Percentiles rank a stretch among this genome's conserved stretches.
Evolutionary conservation across 495 filamentous ascomycete genomes (phyloP).

Genomic region (Aspergillus sclerotioniger): DNA sequence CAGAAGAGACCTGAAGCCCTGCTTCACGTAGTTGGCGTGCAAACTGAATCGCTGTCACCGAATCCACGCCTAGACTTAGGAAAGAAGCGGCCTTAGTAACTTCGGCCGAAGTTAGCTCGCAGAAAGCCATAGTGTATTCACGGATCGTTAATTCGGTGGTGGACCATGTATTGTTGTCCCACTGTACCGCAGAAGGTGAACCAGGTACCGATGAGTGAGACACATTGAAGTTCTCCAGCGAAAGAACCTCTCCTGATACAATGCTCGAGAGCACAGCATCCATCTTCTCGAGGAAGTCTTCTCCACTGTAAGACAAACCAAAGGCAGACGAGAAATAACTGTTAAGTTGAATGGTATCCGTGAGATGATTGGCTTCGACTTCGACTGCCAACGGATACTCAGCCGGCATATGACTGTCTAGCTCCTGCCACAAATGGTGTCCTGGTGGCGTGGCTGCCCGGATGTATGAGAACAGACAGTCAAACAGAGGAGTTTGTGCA

Average conservation of each 20-base stretch:
- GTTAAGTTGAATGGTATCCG: slow-evolving; percentile 20
- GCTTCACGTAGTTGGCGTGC: slow-evolving; percentile 25
- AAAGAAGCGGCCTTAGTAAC: slow-evolving; percentile 33
- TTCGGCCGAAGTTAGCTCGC: slow-evolving; percentile 12
- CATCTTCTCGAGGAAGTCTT: slow-evolving; percentile 31
- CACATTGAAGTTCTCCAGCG: slow-evolving; percentile 23
- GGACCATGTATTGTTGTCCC: slow-evolving; percentile 27
- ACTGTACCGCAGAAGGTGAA: slow-evolving; percentile 4
- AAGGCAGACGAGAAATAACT: slow-evolving; percentile 26
- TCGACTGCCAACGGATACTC: slow-evolving; percentile 37
- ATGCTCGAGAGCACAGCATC: slow-evolving; percentile 30
- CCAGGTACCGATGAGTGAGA: slow-evolving; percentile 5
- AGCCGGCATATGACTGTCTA: slow-evolving; percentile 33
- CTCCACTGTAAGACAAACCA: slow-evolving; percentile 17
- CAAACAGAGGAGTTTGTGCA: slow-evolving; percentile 41
- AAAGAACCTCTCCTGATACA: slow-evolving; percentile 23
- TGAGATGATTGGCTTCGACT: slow-evolving; percentile 24
- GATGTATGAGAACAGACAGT: slow-evolving; percentile 40
- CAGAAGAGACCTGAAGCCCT: slow-evolving; percentile 28
- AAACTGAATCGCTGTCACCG: slow-evolving; percentile 36
- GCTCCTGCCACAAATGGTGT: slow-evolving; percentile 27
- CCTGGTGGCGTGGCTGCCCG: slow-evolving; percentile 13
- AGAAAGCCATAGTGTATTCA: slow-evolving; percentile 20
- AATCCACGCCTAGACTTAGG: slow-evolving; percentile 35
- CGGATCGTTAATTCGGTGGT: slow-evolving; percentile 23